Base-by-base conservation (phyloP, 78 protist species). In the Bodo saltans region DNA sequence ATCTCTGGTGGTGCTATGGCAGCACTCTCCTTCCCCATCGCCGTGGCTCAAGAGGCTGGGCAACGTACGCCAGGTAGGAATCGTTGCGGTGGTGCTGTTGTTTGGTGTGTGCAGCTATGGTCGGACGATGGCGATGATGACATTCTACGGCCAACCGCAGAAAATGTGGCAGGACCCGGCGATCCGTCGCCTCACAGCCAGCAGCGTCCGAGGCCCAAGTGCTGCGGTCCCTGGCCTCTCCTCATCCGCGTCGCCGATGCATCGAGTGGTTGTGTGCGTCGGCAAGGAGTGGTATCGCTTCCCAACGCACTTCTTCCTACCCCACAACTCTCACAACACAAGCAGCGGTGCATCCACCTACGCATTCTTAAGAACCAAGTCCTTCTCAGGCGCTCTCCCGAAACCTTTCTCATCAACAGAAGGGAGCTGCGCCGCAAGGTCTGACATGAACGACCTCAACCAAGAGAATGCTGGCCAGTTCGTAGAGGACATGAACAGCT, bases 201-300 rank as follows among this genome's bases (percentile, higher is more conserved):
- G 60, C 25, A n/a, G 8, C 29, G n/a, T 11, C 29, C 17, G 32
- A 26, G n/a, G 33, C 29, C 74, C 29, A 12, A n/a, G n/a, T n/a
- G n/a, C n/a, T n/a, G n/a, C n/a, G n/a, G n/a, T n/a, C n/a, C n/a
- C n/a, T n/a, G n/a, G n/a, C n/a, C n/a, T n/a, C n/a, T n/a, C n/a
- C n/a, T n/a, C n/a, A n/a, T n/a, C n/a, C n/a, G n/a, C n/a, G n/a
- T n/a, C n/a, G n/a, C n/a, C n/a, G n/a, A n/a, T n/a, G n/a, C n/a
- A n/a, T n/a, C n/a, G n/a, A n/a, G n/a, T n/a, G n/a, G 28, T 72
- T 67, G 74, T 95, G 34, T 95, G 98, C 72, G 88, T 94, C 34
- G 97, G 96, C 28, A 90, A 92, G 67, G 96, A 93, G 83, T 94
- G 97, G 98, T 89, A 94, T 81, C 70, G 97, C 60, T 95, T 92